Evolutionary conservation across 495 filamentous ascomycete genomes (phyloP), one percentile per base, ranked within the genome.

Genomic region (Penicillium coffeae): DNA sequence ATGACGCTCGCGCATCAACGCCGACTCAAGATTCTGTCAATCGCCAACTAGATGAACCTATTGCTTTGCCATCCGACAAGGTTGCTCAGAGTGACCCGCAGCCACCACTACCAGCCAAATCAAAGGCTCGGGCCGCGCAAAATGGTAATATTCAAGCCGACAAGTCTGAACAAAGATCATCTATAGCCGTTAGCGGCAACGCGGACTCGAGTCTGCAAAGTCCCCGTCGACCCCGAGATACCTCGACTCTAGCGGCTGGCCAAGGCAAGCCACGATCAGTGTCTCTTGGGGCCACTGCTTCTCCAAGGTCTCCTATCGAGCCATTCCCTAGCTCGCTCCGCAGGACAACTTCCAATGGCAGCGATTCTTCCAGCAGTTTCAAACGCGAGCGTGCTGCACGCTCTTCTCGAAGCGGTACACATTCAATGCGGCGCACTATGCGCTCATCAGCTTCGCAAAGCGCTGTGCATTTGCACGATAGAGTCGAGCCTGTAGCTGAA

Each of bases 351-450:
- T 75, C 74, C 0, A 77, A 78, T 55, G 81, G 76, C 41, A 84
- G 79, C 45, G 81, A 82, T 52, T 81, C 78, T 5, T 79, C 77
- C 7, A 85, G 80, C 58, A 82, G 79, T 56, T 86, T 85, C 70
- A 77, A 72, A 50, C 75, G n/a, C n/a, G n/a, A n/a, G n/a, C n/a
- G 76, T 48, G 56, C 67, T 21, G 63, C 67, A 27, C 56, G 66
- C 27, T 66, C 73, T 25, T 42, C 61, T 21, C 64, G 71, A 14
- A 46, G 48, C 38, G 56, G 67, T 3, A 43, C 65, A 13, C 75
- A 75, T 47, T 62, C 50, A 0, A 82, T 86, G 80, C 75, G 73
- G 40, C 65, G 74, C 14, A 79, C 77, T 0, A 77, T 85, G 76
- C 69, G 82, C 48, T 59, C 54, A 21, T 62, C 55, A 42, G 54